Base-by-base conservation (phyloP, 768 basidiomycete species). In the Agrocybe chaxingu region DNA sequence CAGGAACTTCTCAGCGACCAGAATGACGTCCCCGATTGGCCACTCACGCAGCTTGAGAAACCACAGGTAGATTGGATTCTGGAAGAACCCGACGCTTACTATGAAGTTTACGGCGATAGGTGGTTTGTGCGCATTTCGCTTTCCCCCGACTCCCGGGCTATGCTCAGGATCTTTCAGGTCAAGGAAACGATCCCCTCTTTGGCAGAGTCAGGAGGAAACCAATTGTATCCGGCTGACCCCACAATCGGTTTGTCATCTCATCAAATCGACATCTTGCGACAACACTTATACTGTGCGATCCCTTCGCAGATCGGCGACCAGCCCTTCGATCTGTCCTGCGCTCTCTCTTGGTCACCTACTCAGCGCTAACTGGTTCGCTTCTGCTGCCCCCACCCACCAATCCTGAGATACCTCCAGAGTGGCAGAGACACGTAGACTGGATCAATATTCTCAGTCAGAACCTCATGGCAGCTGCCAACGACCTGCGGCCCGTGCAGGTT, bases 1-100 rank as follows among this genome's bases (percentile, higher is more conserved):
- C 74, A 80, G 50, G 79, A 84, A 40, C 59, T 84, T 31, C 72
- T 92, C 36, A 67, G 76, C 6, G 92, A 90, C 70, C 85, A 92
- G 61, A 59, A 68, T 2, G 84, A 91, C 48, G 70, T 92, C 8
- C 90, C 91, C 6, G 80, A 89, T 13, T 92, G 88, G 89, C 77
- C 85, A 13, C 70, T 94, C 37, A 66, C 66, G 2, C 83, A 85
- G 55, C 76, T 96, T 8, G 88, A 93, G 63, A 92, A 87, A 67
- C 93, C 93, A 34, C 79, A 91, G 40, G 84, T 89, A 10, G 92
- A 94, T 61, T 94, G 92, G 92, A 88, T 96, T 45, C 74, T 90
- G 1, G 89, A 93, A 57, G 90, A 91, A 53, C 86, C 87, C 1
- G 76, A 78, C 19, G 71, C 78, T 7, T 74, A 81, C 54, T 96